Evolutionary conservation across 768 basidiomycete species (phyloP).

Genomic region (Xerocomellus chrysenteron): DNA sequence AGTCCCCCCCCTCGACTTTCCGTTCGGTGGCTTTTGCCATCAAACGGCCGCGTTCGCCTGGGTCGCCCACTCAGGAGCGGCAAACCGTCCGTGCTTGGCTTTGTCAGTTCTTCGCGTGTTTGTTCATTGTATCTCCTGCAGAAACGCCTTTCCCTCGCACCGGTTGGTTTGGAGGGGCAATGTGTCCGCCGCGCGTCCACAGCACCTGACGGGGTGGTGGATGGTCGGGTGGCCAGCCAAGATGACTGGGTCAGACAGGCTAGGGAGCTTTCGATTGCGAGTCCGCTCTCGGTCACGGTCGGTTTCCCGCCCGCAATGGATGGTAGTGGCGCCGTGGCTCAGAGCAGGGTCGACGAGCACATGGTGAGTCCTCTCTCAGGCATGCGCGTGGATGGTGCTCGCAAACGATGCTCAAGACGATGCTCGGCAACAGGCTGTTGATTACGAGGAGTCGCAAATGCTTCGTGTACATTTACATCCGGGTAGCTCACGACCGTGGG

Average conservation of each 20-base stretch:
- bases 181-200: constrained; percentile 32
- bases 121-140: constrained; percentile 22
- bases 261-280: constrained; percentile 56
- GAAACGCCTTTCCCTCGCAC: constrained; percentile 59
- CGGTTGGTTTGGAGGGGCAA: constrained; percentile 25
- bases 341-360: constrained; percentile 36
- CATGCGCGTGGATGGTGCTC: neutral
- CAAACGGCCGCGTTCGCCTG: constrained; percentile 65
- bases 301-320: constrained; percentile 7
- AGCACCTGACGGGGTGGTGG: constrained; percentile 15
- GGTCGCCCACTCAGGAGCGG: constrained; percentile 47
- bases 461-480: constrained; percentile 11
- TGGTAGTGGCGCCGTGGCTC: neutral
- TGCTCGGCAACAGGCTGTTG: constrained; percentile 19
- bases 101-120: neutral
- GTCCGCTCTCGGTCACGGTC: constrained; percentile 20
- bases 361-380: constrained; percentile 41
- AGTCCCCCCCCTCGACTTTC: constrained; percentile 41
- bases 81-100: constrained; percentile 44
- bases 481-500: constrained; percentile 12
- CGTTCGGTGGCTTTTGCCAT: constrained; percentile 34
- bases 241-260: constrained; percentile 81
- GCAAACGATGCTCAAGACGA: constrained; percentile 9
- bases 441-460: constrained; percentile 20
- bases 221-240: constrained; percentile 39